A percentile compares a stretch with the other conserved stretches of the same genome.
Evolutionary conservation across 306 rosid species (phyloP).

Genomic region (Potentilla sterilis): DNA sequence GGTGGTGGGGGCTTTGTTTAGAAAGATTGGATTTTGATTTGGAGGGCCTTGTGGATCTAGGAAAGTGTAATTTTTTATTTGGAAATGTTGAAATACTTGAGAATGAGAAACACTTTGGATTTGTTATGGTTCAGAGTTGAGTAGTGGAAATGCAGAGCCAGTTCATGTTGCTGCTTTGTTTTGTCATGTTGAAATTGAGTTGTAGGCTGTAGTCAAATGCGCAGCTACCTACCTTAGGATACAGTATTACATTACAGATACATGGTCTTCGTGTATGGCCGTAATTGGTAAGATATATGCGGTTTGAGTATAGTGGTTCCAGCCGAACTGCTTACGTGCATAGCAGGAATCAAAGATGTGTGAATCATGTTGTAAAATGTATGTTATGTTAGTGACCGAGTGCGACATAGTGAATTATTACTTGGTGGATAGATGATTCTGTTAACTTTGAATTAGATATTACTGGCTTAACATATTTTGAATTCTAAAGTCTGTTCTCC

Average conservation of each 20-base stretch:
- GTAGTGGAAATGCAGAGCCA: slow-evolving; percentile 1
- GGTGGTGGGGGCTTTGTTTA: slow-evolving; percentile 9
- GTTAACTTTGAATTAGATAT: neutral
- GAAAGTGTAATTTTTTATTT: neutral
- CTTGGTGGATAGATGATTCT: neutral
- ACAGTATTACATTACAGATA: neutral
- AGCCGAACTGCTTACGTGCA: neutral
- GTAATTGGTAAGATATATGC: neutral
- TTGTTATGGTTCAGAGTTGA: neutral
- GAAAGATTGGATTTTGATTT: slow-evolving; percentile 11
- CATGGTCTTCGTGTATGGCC: neutral
- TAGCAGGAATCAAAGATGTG: neutral
- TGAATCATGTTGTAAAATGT: neutral
- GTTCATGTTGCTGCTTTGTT: neutral
- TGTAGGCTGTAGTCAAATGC: neutral
- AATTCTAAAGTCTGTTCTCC: neutral
- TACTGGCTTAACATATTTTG: neutral
- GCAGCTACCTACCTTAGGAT: neutral
- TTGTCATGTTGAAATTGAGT: neutral
- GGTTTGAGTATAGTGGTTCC: neutral
- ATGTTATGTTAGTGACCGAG: neutral
- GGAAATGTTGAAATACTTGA: neutral
- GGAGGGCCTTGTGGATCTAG: slow-evolving; percentile 32
- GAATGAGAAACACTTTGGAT: neutral
- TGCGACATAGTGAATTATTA: neutral